These are phyloP conservation scores for Cordyceps tenuipes DNA, from an alignment of 2,329 filamentous ascomycete species.

Conservation along the genomic window DNA sequence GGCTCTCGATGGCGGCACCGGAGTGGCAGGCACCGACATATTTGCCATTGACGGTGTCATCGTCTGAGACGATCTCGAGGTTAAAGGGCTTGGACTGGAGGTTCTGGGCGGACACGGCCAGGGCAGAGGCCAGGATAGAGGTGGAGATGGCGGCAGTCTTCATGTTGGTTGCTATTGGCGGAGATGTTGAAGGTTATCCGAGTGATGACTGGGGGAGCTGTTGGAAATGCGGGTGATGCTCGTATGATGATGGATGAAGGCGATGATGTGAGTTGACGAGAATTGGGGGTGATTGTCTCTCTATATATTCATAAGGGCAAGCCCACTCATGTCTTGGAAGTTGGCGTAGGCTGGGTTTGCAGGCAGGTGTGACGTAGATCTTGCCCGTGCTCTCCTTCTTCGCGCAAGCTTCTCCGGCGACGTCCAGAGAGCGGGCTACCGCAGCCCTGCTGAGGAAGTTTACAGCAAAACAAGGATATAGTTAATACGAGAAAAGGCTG, in stretches of 20 bases:
- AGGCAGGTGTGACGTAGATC: not conserved
- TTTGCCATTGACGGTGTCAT: not conserved
- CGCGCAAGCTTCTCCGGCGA: not conserved
- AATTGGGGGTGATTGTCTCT: not conserved
- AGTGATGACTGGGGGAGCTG: not conserved
- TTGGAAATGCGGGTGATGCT: not conserved
- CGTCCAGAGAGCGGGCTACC: not conserved
- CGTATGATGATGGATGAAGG: not conserved
- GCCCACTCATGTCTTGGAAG: not conserved
- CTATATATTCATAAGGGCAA: not conserved
- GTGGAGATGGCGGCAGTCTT: slow-evolving; percentile 3
- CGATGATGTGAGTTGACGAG: not conserved
- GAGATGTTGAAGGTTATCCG: not conserved
- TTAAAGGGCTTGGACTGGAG: slow-evolving; percentile 10
- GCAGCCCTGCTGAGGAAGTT: not conserved
- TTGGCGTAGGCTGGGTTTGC: not conserved
- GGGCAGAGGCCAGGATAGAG: slow-evolving; percentile 5
- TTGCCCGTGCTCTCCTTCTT: not conserved
- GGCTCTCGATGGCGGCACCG: slow-evolving; percentile 9
- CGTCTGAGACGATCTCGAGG: not conserved
- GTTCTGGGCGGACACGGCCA: not conserved
- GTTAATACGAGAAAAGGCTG: not conserved
- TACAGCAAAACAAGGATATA: not conserved
- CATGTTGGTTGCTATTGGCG: not conserved
- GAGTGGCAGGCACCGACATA: slow-evolving; percentile 10